Evolutionary conservation across 805 yeast species (phyloP).

Genomic region (Cyberlindnera nakhonratchasimensis): DNA sequence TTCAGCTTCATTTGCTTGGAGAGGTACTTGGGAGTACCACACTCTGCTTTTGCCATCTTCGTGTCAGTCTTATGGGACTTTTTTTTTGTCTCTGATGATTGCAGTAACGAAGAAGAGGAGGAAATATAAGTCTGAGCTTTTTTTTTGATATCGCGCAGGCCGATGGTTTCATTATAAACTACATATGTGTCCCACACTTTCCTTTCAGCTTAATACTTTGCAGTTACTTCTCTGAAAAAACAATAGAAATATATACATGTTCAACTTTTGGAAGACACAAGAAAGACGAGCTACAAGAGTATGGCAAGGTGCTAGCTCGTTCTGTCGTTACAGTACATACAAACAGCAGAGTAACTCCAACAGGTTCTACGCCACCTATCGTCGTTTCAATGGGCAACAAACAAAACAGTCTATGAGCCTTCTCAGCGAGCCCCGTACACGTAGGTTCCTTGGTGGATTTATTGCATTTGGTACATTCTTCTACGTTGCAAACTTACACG

Average conservation of each 20-base stretch:
- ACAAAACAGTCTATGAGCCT: conserved; percentile 11
- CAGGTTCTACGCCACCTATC: conserved; percentile 36
- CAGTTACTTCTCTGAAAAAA: no score
- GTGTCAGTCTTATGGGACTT: neutral
- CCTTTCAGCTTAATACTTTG: no score
- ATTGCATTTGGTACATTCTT: conserved; percentile 35
- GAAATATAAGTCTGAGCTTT: neutral
- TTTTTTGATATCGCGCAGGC: no score
- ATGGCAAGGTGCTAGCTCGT: no score
- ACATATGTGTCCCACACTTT: no score
- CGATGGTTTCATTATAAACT: no score
- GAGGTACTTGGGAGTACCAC: conserved; percentile 64
- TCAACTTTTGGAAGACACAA: neutral
- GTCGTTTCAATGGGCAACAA: conserved; percentile 32
- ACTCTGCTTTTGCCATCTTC: conserved; percentile 54
- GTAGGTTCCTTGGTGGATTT: conserved; percentile 32
- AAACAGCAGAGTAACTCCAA: conserved; percentile 8
- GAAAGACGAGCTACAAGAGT: neutral
- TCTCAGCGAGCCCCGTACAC: conserved; percentile 27
- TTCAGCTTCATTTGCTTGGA: conserved; percentile 74
- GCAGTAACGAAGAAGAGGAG: no score
- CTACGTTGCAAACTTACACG: conserved; percentile 56
- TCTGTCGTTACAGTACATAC: conserved; percentile 12
- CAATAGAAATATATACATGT: conserved; percentile 1
- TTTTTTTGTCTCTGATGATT: neutral